A percentile compares a stretch with the other conserved stretches of the same genome.
Conservation (phyloP, 805 yeast genomes). For the Candida silvicultrix region DNA sequence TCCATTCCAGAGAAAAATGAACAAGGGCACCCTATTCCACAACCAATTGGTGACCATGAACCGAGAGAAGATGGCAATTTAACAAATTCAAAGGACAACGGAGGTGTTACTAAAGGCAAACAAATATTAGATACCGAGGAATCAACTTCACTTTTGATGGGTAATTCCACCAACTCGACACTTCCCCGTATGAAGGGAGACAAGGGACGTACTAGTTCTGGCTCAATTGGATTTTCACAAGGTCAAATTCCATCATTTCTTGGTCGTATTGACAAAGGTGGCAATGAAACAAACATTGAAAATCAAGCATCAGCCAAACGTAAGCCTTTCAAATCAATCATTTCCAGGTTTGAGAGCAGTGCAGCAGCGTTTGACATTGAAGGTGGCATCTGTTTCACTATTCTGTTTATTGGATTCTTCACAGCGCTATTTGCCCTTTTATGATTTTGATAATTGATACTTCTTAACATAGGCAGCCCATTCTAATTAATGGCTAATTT, state of each 20-base stretch:
- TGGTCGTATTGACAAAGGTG: background rate
- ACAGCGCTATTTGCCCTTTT: background rate
- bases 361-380: background rate
- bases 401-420: background rate
- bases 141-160: background rate
- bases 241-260: background rate
- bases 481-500: too few relatives aligned
- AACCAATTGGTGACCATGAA: conserved; percentile 8
- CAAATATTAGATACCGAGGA: conserved; percentile 8
- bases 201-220: background rate
- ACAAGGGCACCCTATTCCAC: background rate
- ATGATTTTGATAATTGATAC: background rate
- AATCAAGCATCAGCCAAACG: background rate
- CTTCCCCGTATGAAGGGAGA: background rate
- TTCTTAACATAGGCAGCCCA: too few relatives aligned
- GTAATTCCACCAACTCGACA: background rate
- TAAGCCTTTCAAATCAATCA: background rate
- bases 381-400: background rate
- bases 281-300: background rate
- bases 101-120: background rate
- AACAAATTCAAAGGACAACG: background rate
- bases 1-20: background rate
- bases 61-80: conserved; percentile 3
- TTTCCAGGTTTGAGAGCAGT: background rate
- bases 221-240: background rate